Evolutionary conservation across 345 rosid species (phyloP), one percentile per base, ranked within the genome.

Genomic region (Euclidium syriacum): DNA sequence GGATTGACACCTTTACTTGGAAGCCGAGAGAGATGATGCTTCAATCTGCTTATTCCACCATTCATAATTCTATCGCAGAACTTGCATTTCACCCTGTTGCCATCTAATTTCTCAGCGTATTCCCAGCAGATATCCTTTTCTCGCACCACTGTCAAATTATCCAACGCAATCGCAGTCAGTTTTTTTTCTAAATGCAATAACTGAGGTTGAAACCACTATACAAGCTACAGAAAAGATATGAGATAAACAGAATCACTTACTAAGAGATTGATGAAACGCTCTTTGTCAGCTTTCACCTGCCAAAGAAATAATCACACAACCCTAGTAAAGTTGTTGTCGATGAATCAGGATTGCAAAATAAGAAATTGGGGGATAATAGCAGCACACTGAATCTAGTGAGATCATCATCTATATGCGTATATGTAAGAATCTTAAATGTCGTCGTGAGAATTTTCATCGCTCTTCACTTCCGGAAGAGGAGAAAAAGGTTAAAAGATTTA

Each of bases 1-100:
- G 97, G 97, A 65, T 90, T 90, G 14, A 90, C 97, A 5, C 97
- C 97, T 80, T 87, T 86, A 70, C 97, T 90, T 0, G 95, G 91
- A 36, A 90, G 77, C 10, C 97, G 81, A 41, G 97, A 90, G 9
- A 90, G 73, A 71, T 87, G 97, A 75, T 90, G 97, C 83, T 90
- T 90, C 65, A 87, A 73, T 56, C 97, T 79, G 67, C 97, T 90
- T 43, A 90, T 90, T 25, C 97, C 97, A 29, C 97, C 97, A 63
- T 87, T 87, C 64, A 90, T 54, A 62, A 90, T 58, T 58, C 97
- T 65, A 2, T 41, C 60, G 72, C 97, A 90, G 52, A 90, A 87
- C 68, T 80, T 87, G 71, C 97, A 90, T 48, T 75, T 72, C 44
- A 90, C 97, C 77, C 87, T 90, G 69, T 90, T 90, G 15, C 97